A percentile compares a stretch with the other conserved stretches of the same genome.
Evolutionary conservation across 108 stramenopile species (phyloP).

Genomic region (Pseudonitzschia delicatissima): DNA sequence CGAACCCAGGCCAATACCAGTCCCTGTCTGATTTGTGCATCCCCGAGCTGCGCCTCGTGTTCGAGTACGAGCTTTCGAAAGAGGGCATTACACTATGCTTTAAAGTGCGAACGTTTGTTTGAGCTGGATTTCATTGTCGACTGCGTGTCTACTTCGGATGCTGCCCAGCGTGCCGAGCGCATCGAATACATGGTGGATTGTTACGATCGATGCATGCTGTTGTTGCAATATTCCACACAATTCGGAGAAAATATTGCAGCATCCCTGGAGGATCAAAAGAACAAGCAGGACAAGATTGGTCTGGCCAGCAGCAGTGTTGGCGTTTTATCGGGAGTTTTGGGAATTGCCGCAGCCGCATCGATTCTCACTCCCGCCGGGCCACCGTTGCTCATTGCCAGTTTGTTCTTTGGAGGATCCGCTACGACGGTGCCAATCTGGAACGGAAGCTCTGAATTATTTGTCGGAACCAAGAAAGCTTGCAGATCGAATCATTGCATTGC

Average conservation of each 20-base stretch:
- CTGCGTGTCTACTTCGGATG: constrained; percentile 35
- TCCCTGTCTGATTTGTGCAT: constrained; percentile 43
- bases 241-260: constrained; percentile 54
- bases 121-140: constrained; percentile 66
- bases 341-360: constrained; percentile 56
- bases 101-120: constrained; percentile 55
- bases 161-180: constrained; percentile 17
- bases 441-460: constrained; percentile 52
- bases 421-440: constrained; percentile 53
- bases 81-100: constrained; percentile 42
- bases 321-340: constrained; percentile 54
- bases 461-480: constrained; percentile 62
- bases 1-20: constrained; percentile 11
- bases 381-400: constrained; percentile 64
- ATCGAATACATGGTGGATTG: constrained; percentile 66
- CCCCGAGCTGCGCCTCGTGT: constrained; percentile 33
- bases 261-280: constrained; percentile 42
- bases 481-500: constrained; percentile 60
- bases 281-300: constrained; percentile 49
- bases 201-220: constrained; percentile 62
- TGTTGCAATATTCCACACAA: constrained; percentile 52
- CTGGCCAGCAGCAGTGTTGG: constrained; percentile 52
- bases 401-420: constrained; percentile 66
- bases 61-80: constrained; percentile 32
- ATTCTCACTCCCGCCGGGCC: constrained; percentile 67